Evolutionary conservation across 345 rosid species (phyloP).

Genomic region (Salix exigua): DNA sequence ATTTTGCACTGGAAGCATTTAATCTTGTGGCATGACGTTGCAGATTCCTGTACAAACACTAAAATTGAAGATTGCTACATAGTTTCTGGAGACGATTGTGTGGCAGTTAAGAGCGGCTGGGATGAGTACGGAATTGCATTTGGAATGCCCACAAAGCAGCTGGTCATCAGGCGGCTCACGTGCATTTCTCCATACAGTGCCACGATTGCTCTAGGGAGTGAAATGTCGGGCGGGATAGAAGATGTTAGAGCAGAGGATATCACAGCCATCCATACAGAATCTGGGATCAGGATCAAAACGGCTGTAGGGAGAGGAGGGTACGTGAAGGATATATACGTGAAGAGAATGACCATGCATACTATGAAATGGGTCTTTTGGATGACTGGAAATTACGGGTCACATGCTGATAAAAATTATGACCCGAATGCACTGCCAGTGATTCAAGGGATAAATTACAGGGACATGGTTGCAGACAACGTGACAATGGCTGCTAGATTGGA

Average conservation of each 20-base stretch:
- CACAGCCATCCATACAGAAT: slow-evolving; percentile 63
- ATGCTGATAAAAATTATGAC: slow-evolving; percentile 57
- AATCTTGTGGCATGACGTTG: not conserved
- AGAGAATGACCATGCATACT: slow-evolving; percentile 55
- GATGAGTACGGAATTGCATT: slow-evolving; percentile 69
- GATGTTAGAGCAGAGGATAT: slow-evolving; percentile 80
- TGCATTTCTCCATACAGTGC: slow-evolving; percentile 80
- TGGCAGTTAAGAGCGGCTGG: slow-evolving; percentile 92
- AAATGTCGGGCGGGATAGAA: slow-evolving; percentile 76
- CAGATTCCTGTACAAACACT: slow-evolving; percentile 90
- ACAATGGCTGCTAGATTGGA: slow-evolving; percentile 61
- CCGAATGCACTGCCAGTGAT: slow-evolving; percentile 68
- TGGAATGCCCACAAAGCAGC: slow-evolving; percentile 68
- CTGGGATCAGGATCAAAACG: slow-evolving; percentile 74
- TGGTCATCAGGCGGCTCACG: slow-evolving; percentile 55
- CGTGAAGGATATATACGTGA: slow-evolving; percentile 56
- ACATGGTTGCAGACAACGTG: slow-evolving; percentile 62
- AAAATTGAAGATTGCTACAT: slow-evolving; percentile 85
- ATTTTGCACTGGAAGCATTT: not conserved
- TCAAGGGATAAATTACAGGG: slow-evolving; percentile 56
- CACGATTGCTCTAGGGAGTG: slow-evolving; percentile 69
- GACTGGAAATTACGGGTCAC: slow-evolving; percentile 71
- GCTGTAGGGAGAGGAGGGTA: slow-evolving; percentile 70
- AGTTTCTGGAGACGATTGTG: slow-evolving; percentile 88
- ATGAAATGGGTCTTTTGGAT: slow-evolving; percentile 83